These are phyloP conservation scores for Lactarius sp. DNA, from an alignment of 768 basidiomycete species.

Conservation along the genomic window DNA sequence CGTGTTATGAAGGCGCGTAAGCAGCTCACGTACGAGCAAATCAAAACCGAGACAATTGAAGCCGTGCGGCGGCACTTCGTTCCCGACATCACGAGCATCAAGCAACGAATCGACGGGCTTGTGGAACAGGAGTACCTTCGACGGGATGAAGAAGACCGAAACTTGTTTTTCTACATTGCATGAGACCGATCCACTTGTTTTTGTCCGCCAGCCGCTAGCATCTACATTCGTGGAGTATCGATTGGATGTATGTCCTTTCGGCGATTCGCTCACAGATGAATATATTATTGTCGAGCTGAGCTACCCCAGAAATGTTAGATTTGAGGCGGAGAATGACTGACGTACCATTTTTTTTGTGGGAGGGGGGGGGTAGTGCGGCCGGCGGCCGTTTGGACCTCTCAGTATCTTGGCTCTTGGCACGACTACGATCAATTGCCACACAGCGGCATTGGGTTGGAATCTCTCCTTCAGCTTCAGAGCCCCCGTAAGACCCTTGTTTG, in stretches of 20 bases:
- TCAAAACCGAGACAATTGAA: slow-evolving; percentile 79
- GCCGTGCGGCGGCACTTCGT: slow-evolving; percentile 85
- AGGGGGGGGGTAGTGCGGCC: not conserved
- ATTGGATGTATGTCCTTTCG: not conserved
- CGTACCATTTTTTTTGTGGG: not conserved
- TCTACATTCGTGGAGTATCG: too few relatives aligned
- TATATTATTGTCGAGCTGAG: not conserved
- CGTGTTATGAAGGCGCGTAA: slow-evolving; percentile 94
- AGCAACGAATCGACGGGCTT: slow-evolving; percentile 73
- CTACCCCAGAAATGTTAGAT: not conserved
- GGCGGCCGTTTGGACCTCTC: not conserved
- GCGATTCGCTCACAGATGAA: not conserved
- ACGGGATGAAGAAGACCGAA: slow-evolving; percentile 67
- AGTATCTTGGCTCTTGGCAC: not conserved
- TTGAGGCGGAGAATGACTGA: not conserved
- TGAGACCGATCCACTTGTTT: slow-evolving; percentile 29
- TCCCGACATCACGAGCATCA: slow-evolving; percentile 80
- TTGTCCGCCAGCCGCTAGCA: not conserved
- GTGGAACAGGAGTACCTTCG: slow-evolving; percentile 86
- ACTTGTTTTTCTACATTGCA: slow-evolving; percentile 76
- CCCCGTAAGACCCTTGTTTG: not conserved
- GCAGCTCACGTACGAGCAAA: slow-evolving; percentile 69
- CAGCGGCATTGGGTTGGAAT: not conserved
- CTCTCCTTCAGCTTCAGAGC: not conserved
- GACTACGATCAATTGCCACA: not conserved